A percentile compares a stretch with the other conserved stretches of the same genome.
phyloP scores from a whole-genome alignment of 2,329 filamentous ascomycete species.

The Daldinia sp. region DNA sequence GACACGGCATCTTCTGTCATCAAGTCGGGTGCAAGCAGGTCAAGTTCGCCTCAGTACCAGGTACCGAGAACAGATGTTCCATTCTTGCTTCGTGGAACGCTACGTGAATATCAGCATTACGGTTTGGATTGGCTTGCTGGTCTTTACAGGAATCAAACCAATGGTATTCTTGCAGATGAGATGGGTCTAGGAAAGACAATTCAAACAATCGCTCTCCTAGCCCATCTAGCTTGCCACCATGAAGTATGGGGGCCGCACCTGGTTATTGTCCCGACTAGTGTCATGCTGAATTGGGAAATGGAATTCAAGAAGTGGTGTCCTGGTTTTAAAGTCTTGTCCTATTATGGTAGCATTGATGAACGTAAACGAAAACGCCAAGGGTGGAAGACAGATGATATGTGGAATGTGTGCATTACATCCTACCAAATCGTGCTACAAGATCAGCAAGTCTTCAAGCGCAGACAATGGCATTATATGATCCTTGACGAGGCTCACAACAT shows the following conservation, averaged over 20 bases:
- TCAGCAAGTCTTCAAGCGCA: conserved; percentile 90
- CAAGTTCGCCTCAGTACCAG: conserved; percentile 53
- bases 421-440: conserved; percentile 97
- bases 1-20: conserved; percentile 58
- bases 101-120: conserved; percentile 96
- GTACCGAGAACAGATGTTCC: conserved; percentile 78
- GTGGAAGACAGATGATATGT: conserved; percentile 92
- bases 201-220: conserved; percentile 93
- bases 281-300: conserved; percentile 99
- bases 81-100: conserved; percentile 84
- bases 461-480: conserved; percentile 97
- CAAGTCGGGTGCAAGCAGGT: conserved; percentile 53
- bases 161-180: conserved; percentile 96
- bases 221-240: conserved; percentile 90
- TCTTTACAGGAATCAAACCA: conserved; percentile 90
- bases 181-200: conserved; percentile 99
- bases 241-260: conserved; percentile 96
- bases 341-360: conserved; percentile 95
- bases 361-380: conserved; percentile 90
- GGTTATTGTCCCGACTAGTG: conserved; percentile 95
- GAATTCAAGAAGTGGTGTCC: conserved; percentile 99
- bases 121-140: conserved; percentile 98
- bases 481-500: conserved; percentile 99
- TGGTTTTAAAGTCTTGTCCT: conserved; percentile 96
- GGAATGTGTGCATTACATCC: conserved; percentile 98